Evolutionary conservation across 305 asterid species (phyloP).

Genomic region (Ilex paraguariensis): DNA sequence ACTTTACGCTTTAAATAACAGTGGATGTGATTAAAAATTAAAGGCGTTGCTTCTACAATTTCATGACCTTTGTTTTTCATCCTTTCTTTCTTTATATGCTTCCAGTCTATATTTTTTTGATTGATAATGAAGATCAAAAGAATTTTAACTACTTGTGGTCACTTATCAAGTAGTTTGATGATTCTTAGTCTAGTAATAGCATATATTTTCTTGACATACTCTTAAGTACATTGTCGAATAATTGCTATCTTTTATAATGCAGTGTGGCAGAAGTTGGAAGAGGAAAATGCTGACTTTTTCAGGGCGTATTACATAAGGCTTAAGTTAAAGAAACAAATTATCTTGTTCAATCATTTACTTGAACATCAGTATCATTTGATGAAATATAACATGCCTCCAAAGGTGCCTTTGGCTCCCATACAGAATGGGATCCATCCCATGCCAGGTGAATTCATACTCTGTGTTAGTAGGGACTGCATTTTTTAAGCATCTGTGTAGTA

Average conservation of each 20-base stretch:
- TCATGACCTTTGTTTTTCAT: neutral
- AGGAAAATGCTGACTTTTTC: conserved; percentile 58
- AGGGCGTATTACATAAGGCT: conserved; percentile 64
- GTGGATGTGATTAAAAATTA: neutral
- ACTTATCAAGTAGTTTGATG: neutral
- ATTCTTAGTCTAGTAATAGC: neutral
- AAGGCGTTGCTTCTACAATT: neutral
- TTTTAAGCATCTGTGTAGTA: too few relatives aligned
- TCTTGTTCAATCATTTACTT: conserved; percentile 84
- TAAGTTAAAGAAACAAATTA: conserved; percentile 84
- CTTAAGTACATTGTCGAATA: neutral
- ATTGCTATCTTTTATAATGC: conserved; percentile 11
- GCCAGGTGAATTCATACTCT: conserved; percentile 44
- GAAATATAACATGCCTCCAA: conserved; percentile 76
- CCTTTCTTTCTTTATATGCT: neutral
- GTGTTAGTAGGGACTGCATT: too few relatives aligned
- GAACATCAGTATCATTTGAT: conserved; percentile 79
- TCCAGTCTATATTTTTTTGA: neutral
- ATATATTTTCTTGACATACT: neutral
- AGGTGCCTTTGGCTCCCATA: conserved; percentile 40
- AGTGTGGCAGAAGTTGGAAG: conserved; percentile 84
- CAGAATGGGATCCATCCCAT: conserved; percentile 78
- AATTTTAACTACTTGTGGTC: neutral
- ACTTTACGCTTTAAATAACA: neutral
- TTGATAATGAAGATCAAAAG: neutral